Base-by-base conservation (phyloP, 352 stramenopile genomes). In the Plasmopara halstedii region DNA sequence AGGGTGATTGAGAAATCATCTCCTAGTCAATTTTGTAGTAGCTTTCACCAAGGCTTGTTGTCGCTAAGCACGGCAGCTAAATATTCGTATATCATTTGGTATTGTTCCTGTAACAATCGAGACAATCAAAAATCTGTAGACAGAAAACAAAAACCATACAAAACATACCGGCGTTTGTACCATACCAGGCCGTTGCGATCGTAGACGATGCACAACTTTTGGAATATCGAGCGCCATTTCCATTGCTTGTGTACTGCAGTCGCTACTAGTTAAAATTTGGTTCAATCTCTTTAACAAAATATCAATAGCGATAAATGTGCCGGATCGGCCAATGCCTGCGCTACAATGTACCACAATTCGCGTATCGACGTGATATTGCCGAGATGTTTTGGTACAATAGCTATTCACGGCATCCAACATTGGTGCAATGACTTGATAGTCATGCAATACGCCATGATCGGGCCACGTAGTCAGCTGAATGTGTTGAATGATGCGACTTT, bases 41-140 rank as follows among this genome's bases (percentile, higher is more conserved):
- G 43, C n/a, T 20, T 4, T 83, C 53, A 88, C 73, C 75, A 88
- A 13, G 66, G 54, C 44, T 76, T 58, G 13, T 47, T 58, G 46
- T 67, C 65, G 26, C 60, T 73, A 25, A 88, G 35, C 22, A 88
- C 62, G 21, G 70, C 73, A 39, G 67, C 67, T 70, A 88, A 65
- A 70, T 88, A 90, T 50, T 65, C 61, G 59, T 90, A 88, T 50
- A 92, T 81, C 78, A 92, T 88, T 52, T 81, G 59, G 53, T 88
- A 88, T 58, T 89, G 81, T 48, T 89, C 77, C 81, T 92, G 53
- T 27, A 52, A 29, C 19, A 36, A 42, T n/a, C n/a, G n/a, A 29
- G 11, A 21, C 20, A 39, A 10, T 2, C 4, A 23, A 40, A 1
- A 14, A 13, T 17, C n/a, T 13, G 2, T 7, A 40, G n/a, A 10